These are phyloP conservation scores for Fagopyrum esculentum DNA, from an alignment of 148 eudicot genomes.

Conservation along the genomic window DNA sequence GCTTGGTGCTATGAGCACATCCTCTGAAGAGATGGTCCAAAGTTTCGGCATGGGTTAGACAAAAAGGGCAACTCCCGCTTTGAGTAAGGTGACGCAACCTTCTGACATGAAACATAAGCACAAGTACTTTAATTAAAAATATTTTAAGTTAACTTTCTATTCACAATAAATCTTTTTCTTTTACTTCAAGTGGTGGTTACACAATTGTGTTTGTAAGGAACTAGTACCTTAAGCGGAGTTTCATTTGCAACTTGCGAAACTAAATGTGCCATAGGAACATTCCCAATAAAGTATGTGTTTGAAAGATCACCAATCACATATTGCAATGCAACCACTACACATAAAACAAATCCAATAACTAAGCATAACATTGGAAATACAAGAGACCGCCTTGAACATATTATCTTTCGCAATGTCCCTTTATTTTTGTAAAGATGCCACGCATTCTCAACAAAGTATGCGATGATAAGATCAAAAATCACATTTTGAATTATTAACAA, in stretches of 20 bases:
- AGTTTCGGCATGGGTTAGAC: too few relatives aligned
- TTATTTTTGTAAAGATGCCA: slow-evolving; percentile 41
- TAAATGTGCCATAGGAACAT: slow-evolving; percentile 91
- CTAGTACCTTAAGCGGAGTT: slow-evolving; percentile 42
- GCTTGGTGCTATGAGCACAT: too few relatives aligned
- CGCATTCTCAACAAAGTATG: too few relatives aligned
- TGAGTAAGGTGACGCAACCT: too few relatives aligned
- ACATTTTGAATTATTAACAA: too few relatives aligned
- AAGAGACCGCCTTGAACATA: neutral
- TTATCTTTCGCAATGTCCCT: slow-evolving; percentile 81
- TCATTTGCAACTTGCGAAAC: slow-evolving; percentile 39
- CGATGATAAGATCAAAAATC: too few relatives aligned
- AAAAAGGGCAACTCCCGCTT: too few relatives aligned
- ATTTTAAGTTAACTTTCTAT: neutral
- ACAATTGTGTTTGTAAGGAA: neutral
- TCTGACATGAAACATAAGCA: neutral
- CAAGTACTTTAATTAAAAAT: slow-evolving; percentile 3
- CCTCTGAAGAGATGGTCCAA: too few relatives aligned
- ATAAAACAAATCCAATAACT: neutral
- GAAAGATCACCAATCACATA: slow-evolving; percentile 72
- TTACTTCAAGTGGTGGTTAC: too few relatives aligned
- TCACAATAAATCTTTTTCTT: neutral
- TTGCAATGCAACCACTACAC: slow-evolving; percentile 10
- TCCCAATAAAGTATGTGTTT: slow-evolving; percentile 80
- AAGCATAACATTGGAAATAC: neutral